A percentile compares a stretch with the other conserved stretches of the same genome.
These are phyloP conservation scores for Gossypium raimondii DNA, from an alignment of 345 rosid genomes.

Conservation along the genomic window DNA sequence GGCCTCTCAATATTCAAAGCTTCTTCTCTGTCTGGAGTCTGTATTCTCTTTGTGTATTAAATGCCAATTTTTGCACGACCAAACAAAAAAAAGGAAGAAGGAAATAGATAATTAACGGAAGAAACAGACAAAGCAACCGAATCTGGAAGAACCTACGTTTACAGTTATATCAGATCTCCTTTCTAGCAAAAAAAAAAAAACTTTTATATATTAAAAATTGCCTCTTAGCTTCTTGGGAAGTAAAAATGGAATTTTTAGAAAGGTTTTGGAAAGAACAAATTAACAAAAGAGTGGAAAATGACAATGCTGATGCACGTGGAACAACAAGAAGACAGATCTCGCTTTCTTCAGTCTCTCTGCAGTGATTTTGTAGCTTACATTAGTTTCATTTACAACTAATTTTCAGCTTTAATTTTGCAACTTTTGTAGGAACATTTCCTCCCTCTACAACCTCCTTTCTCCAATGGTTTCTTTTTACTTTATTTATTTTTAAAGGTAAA, in stretches of 20 bases:
- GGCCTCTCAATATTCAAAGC: background rate
- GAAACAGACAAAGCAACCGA: background rate
- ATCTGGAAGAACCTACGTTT: slow-evolving; percentile 11
- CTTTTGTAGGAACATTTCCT: too few relatives aligned
- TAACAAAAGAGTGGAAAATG: too few relatives aligned
- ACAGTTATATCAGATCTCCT: slow-evolving; percentile 11
- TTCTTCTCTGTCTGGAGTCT: background rate
- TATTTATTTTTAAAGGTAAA: too few relatives aligned
- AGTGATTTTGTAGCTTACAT: too few relatives aligned
- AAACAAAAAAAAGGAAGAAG: background rate
- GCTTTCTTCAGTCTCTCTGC: too few relatives aligned
- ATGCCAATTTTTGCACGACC: background rate
- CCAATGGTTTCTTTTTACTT: too few relatives aligned
- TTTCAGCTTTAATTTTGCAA: too few relatives aligned
- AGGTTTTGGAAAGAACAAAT: too few relatives aligned
- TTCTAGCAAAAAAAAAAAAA: background rate
- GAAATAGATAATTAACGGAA: background rate
- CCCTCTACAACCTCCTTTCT: too few relatives aligned
- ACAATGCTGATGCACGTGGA: too few relatives aligned
- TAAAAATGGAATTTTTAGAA: background rate
- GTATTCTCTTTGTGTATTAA: background rate
- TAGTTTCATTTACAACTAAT: too few relatives aligned
- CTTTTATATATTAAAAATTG: background rate
- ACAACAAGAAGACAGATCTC: too few relatives aligned
- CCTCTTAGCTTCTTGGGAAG: background rate